Conservation (phyloP, 306 rosid species). For the Cicer judaicum region DNA sequence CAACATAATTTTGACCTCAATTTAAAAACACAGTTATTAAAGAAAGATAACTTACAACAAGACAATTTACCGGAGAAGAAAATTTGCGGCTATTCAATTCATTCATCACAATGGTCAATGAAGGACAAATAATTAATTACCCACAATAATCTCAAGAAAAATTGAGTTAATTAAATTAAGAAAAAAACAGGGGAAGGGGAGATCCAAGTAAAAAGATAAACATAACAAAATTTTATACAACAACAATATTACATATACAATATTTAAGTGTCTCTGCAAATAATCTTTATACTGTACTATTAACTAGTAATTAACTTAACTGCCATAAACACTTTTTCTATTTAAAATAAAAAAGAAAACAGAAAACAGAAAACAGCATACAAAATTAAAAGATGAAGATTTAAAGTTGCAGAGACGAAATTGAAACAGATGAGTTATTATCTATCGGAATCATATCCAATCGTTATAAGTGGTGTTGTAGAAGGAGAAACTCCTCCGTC, state of each 20-base stretch:
- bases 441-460: constrained; percentile 14
- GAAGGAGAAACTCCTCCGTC: constrained; percentile 35
- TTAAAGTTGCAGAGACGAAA: background rate
- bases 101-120: too few relatives aligned
- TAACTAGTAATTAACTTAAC: background rate
- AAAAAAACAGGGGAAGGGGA: background rate
- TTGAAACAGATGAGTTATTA: background rate
- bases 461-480: constrained; percentile 24
- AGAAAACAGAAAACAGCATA: background rate
- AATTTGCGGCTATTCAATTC: too few relatives aligned
- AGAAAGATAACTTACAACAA: too few relatives aligned
- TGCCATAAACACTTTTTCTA: too few relatives aligned
- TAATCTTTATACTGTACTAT: background rate
- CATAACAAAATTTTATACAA: constrained; percentile 8
- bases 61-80: too few relatives aligned
- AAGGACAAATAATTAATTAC: too few relatives aligned
- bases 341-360: background rate
- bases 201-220: background rate
- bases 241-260: background rate
- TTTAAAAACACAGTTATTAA: too few relatives aligned
- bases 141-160: too few relatives aligned
- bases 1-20: too few relatives aligned
- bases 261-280: constrained; percentile 23
- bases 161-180: background rate
- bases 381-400: background rate